Base-by-base conservation (phyloP, 2,329 filamentous ascomycete species). In the Talaromyces sp. region DNA sequence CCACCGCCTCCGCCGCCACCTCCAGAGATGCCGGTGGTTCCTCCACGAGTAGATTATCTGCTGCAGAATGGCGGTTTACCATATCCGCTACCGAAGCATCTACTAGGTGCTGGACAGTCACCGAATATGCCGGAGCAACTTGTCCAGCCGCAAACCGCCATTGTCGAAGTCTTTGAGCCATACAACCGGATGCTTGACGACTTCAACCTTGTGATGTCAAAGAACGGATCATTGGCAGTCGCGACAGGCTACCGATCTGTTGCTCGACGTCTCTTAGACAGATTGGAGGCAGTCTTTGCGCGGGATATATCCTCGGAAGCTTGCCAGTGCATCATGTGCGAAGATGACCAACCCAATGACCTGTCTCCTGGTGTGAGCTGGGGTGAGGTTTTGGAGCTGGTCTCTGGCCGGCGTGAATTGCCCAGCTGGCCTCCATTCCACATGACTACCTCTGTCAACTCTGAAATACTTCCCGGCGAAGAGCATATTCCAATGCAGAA, bases 171-270 rank as follows among this genome's bases (percentile, higher is more conserved):
- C 5, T 97, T 97, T 70, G 85, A 88, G 4, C 91, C 91, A 0
- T 91, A 94, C 65, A 89, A 90, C 72, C 88, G 86, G 64, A 81
- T 97, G 2, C 81, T 99, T 24, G 89, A 96, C 65, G 89, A 96
- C 69, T 97, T 96, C 71, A 85, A 88, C 64, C 83, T 85, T 3
- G 92, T 99, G 3, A 82, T 97, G 64, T 80, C 83, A 48, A 92
- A 89, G 64, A 91, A 89, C 67, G 94, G 94, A 3, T 97, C 93
- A 0, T 79, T 99, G 5, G 94, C 94, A 2, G 94, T 97, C 1
- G 94, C 94, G 17, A 97, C 93, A 0, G 94, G 94, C 6, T 96
- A 97, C 73, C 87, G 91, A 58, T 97, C 93, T 0, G 90, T 97
- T n/a, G 94, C 94, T 3, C 87, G 94, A 5, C 85, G 92, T 56